Evolutionary conservation across 495 filamentous ascomycete species (phyloP), one percentile per base, ranked within the genome.

Genomic region (Xylaria scruposa): DNA sequence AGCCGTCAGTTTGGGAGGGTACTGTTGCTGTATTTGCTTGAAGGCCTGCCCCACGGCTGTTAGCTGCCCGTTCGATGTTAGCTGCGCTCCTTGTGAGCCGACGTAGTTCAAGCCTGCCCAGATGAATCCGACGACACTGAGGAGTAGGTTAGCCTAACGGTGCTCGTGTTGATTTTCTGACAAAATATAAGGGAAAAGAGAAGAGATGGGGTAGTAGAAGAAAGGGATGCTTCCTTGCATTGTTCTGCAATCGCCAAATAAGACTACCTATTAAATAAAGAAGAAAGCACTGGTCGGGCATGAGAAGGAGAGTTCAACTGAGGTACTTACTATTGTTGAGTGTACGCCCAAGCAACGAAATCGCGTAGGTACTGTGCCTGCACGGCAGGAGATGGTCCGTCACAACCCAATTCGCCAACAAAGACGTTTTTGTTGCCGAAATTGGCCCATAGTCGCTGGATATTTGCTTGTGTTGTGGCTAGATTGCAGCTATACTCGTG

Each of bases 341-440:
- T 54, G 51, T 54, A 54, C 8, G 51, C 51, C 51, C 51, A 54
- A 29, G 51, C 51, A 54, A 29, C 24, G 51, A 54, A 54, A 54
- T 54, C 51, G 51, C 51, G 51, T 12, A 54, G 51, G 51, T 54
- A 54, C 24, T 54, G 51, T 26, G 51, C 51, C 51, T 54, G 51
- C 24, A 12, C 13, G 0, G 3, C 24, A 29, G 51, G 51, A 54
- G 51, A 54, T 29, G 51, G 51, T 29, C 51, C 51, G 9, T 54
- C 51, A 15, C 51, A 54, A 21, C 51, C 51, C 12, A 54, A 29
- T 29, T 54, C 51, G 51, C 51, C 51, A 26, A 54, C 24, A 54
- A 54, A 54, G 21, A 54, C 51, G 24, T 54, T 54, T 29, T 54
- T 54, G 10, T 13, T 54, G 51, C 24, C 51, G 26, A 54, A 54